Percentiles rank a stretch among this genome's conserved stretches.
phyloP scores from a whole-genome alignment of 2,329 filamentous ascomycete genomes.

The Penicillium psychrosexuale region DNA sequence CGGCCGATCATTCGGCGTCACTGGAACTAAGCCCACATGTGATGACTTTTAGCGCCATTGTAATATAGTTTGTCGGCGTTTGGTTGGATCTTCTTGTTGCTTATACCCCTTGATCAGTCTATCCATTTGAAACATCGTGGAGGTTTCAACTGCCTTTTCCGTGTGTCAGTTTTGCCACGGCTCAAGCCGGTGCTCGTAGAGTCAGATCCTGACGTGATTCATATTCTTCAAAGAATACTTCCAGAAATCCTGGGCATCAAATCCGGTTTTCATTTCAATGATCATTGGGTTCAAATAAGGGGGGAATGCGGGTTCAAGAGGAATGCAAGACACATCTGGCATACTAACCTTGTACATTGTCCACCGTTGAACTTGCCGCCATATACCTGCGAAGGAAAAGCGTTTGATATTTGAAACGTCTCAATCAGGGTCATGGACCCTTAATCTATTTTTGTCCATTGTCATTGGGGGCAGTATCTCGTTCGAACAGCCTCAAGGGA shows the following conservation, averaged over 20 bases:
- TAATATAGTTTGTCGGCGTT: slow-evolving; percentile 16
- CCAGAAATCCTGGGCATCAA: background rate
- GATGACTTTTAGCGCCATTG: slow-evolving; percentile 2
- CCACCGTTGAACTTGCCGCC: background rate
- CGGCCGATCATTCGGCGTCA: slow-evolving; percentile 58
- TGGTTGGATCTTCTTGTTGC: slow-evolving; percentile 4
- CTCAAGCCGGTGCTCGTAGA: background rate
- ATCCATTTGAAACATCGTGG: background rate
- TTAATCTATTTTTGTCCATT: background rate
- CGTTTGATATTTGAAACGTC: background rate
- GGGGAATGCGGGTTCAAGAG: slow-evolving; percentile 15
- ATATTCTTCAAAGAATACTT: background rate
- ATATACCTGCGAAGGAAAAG: no score
- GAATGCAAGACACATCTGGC: slow-evolving; percentile 12
- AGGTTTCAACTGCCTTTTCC: background rate
- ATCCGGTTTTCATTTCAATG: background rate
- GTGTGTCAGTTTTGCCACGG: background rate
- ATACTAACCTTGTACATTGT: background rate
- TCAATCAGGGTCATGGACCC: background rate
- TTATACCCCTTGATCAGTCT: slow-evolving; percentile 24
- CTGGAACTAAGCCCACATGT: slow-evolving; percentile 36
- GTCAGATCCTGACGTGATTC: background rate
- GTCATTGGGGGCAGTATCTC: background rate
- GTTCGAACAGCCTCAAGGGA: background rate
- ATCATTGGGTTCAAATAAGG: background rate